phyloP scores from a whole-genome alignment of 2,329 filamentous ascomycete species.

The Talaromyces pinophilus region DNA sequence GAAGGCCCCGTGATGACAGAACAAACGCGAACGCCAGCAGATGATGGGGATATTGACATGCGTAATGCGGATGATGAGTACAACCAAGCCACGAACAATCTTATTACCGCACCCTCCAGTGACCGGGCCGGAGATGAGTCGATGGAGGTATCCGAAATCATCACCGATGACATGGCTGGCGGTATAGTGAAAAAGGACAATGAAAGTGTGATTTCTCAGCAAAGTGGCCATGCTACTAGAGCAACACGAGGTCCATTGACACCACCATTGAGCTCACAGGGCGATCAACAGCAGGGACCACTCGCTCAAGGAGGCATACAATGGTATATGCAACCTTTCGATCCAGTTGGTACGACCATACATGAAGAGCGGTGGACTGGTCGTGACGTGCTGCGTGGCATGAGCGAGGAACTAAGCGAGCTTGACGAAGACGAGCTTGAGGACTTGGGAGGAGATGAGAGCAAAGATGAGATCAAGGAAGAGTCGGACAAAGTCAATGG shows the following conservation, averaged over 20 bases:
- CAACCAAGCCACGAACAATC: slow-evolving; percentile 14
- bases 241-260: slow-evolving; percentile 37
- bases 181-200: slow-evolving; percentile 34
- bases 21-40: slow-evolving; percentile 27
- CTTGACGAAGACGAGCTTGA: slow-evolving; percentile 88
- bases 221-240: slow-evolving; percentile 50
- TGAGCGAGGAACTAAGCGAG: slow-evolving; percentile 87
- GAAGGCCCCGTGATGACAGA: slow-evolving; percentile 27
- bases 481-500: slow-evolving; percentile 25
- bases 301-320: slow-evolving; percentile 75
- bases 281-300: slow-evolving; percentile 48
- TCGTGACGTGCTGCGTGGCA: slow-evolving; percentile 67
- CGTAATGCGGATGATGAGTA: slow-evolving; percentile 24
- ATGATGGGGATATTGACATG: slow-evolving; percentile 23
- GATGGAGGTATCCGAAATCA: slow-evolving; percentile 40
- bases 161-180: slow-evolving; percentile 26
- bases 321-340: slow-evolving; percentile 83
- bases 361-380: slow-evolving; percentile 73
- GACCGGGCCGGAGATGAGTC: slow-evolving; percentile 24
- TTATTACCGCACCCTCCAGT: slow-evolving; percentile 20
- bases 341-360: slow-evolving; percentile 77
- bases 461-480: slow-evolving; percentile 27
- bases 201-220: slow-evolving; percentile 34
- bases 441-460: slow-evolving; percentile 61
- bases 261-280: slow-evolving; percentile 44